These are phyloP conservation scores for Arthrobotrys pseudoclavata DNA, from an alignment of 2,329 filamentous ascomycete species.

Conservation along the genomic window DNA sequence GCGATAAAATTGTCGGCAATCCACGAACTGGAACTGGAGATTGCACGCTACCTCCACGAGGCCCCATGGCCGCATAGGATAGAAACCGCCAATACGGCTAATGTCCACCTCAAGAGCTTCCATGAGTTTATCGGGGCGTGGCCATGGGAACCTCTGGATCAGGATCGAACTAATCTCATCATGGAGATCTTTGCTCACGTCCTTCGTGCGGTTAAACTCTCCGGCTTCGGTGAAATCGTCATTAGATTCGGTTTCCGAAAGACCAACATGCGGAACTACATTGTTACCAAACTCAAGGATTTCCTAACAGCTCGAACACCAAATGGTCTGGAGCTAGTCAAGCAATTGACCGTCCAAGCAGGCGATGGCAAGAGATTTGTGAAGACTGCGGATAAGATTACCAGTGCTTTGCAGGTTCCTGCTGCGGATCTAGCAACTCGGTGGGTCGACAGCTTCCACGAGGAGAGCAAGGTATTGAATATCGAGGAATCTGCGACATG, in stretches of 20 bases:
- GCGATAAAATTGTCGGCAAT: constrained; percentile 28
- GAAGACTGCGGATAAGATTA: constrained; percentile 3
- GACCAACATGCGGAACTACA: constrained; percentile 31
- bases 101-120: constrained; percentile 33
- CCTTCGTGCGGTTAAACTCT: constrained; percentile 12
- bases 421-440: constrained; percentile 4
- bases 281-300: constrained; percentile 2
- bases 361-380: constrained; percentile 15
- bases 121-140: constrained; percentile 30
- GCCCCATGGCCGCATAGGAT: constrained; percentile 32
- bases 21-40: constrained; percentile 29
- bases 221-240: constrained; percentile 22
- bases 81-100: background rate
- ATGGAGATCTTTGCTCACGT: constrained; percentile 24
- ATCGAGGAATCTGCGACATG: background rate
- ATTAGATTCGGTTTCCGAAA: constrained; percentile 38
- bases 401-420: background rate
- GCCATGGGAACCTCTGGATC: constrained; percentile 14
- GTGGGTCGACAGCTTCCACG: constrained; percentile 26
- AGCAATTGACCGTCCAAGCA: constrained; percentile 4
- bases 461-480: background rate
- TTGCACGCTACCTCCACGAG: constrained; percentile 18
- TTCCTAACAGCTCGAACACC: constrained; percentile 12
- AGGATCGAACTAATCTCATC: background rate
- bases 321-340: constrained; percentile 6